Percentiles rank a stretch among this genome's conserved stretches.
phyloP scores from a whole-genome alignment of 2,329 filamentous ascomycete genomes.

The Cryphonectria naterciae region DNA sequence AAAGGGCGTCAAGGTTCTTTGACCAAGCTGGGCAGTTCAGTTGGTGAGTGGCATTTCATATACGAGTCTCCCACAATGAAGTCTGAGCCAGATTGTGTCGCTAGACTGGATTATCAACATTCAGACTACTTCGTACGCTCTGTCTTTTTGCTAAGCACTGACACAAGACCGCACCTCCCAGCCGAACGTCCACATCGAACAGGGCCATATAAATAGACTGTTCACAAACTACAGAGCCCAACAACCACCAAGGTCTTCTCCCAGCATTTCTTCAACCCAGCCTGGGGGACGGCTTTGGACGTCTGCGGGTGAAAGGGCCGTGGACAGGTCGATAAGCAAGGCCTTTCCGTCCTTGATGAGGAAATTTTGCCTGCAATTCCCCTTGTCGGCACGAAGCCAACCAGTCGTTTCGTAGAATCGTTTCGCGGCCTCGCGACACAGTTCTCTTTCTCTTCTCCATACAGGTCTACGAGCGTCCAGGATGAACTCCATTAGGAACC shows the following conservation, averaged over 20 bases:
- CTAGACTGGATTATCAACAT: neutral
- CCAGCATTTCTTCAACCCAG: slow-evolving; percentile 6
- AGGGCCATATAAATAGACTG: neutral
- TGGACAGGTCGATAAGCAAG: slow-evolving; percentile 20
- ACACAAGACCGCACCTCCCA: neutral
- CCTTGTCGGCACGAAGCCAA: slow-evolving; percentile 18
- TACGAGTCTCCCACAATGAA: neutral
- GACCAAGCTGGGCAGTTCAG: neutral
- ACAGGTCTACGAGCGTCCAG: slow-evolving; percentile 9
- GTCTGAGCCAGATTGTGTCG: too few species aligned
- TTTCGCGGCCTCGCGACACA: slow-evolving; percentile 18
- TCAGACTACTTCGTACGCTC: neutral
- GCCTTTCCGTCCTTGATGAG: slow-evolving; percentile 20
- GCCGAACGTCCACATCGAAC: neutral
- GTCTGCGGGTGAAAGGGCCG: slow-evolving; percentile 1
- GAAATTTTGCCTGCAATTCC: slow-evolving; percentile 18
- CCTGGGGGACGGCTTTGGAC: neutral
- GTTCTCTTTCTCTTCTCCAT: slow-evolving; percentile 9
- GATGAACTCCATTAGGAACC: slow-evolving; percentile 19
- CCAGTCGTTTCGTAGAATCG: slow-evolving; percentile 18
- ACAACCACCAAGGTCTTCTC: slow-evolving; percentile 10
- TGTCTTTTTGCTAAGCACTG: neutral
- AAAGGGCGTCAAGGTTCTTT: neutral
- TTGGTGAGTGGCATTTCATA: neutral
- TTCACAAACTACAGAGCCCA: neutral